These are phyloP conservation scores for Stephania cephalantha DNA, from an alignment of 164 flowering plant genomes.

Conservation along the genomic window DNA sequence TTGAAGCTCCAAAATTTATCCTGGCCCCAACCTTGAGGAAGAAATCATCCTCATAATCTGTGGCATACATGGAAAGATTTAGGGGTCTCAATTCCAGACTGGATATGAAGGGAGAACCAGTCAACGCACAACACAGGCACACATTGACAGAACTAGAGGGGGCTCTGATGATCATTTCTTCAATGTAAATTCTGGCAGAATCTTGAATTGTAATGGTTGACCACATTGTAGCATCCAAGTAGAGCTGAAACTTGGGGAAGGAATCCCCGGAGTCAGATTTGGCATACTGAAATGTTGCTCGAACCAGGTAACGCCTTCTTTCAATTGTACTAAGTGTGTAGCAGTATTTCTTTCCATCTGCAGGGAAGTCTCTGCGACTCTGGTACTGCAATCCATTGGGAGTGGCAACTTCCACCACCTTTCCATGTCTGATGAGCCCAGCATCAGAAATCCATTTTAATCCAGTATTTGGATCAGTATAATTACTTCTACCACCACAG, in stretches of 20 bases:
- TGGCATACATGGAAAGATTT: constrained; percentile 85
- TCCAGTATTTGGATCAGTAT: constrained; percentile 65
- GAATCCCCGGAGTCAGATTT: constrained; percentile 37
- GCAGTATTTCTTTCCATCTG: constrained; percentile 73
- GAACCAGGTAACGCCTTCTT: constrained; percentile 69
- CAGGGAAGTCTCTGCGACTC: constrained; percentile 65
- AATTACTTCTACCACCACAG: constrained; percentile 68
- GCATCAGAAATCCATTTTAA: constrained; percentile 65
- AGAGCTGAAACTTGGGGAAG: constrained; percentile 73
- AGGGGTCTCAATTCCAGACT: constrained; percentile 86
- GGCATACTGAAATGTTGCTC: constrained; percentile 85
- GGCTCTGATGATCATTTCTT: constrained; percentile 86
- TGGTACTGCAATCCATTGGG: constrained; percentile 43
- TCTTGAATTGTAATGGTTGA: constrained; percentile 59
- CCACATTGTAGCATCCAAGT: constrained; percentile 84
- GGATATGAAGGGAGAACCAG: constrained; percentile 87
- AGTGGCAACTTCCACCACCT: constrained; percentile 26
- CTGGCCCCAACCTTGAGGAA: constrained; percentile 77
- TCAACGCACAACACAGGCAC: constrained; percentile 80
- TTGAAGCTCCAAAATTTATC: constrained; percentile 80
- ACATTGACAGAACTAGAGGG: constrained; percentile 57
- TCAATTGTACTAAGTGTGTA: constrained; percentile 51
- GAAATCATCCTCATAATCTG: constrained; percentile 75
- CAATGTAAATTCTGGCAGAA: constrained; percentile 51
- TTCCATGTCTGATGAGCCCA: constrained; percentile 40